Evolutionary conservation across 768 basidiomycete species (phyloP).

Genomic region (Daedalea quercina): DNA sequence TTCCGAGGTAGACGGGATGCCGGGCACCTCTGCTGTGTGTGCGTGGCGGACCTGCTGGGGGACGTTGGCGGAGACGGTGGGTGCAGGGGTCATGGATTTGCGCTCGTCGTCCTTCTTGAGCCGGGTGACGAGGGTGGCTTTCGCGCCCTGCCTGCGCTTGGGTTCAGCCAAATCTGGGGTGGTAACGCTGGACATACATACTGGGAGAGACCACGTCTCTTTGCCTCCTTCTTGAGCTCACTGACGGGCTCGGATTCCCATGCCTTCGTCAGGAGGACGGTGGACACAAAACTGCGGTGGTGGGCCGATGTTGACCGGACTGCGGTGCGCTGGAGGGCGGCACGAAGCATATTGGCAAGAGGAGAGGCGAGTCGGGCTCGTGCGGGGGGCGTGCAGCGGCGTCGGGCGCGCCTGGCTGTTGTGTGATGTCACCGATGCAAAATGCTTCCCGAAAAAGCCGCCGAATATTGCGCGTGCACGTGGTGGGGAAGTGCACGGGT

Average conservation of each 20-base stretch:
- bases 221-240: slow-evolving; percentile 48
- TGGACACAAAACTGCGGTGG: slow-evolving; percentile 39
- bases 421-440: not conserved
- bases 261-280: slow-evolving; percentile 48
- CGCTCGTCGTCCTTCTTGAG: slow-evolving; percentile 44
- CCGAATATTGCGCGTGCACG: not conserved
- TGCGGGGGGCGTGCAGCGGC: not conserved
- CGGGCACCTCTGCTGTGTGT: slow-evolving; percentile 29
- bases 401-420: not conserved
- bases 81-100: slow-evolving; percentile 13
- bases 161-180: slow-evolving; percentile 2
- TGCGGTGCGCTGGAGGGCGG: slow-evolving; percentile 15
- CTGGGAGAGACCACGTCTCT: slow-evolving; percentile 48
- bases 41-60: slow-evolving; percentile 21
- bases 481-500: not conserved
- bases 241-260: slow-evolving; percentile 48
- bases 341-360: slow-evolving; percentile 23
- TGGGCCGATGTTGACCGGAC: slow-evolving; percentile 16
- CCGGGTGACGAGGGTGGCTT: slow-evolving; percentile 46
- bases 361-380: not conserved
- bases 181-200: slow-evolving; percentile 32
- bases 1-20: slow-evolving; percentile 34
- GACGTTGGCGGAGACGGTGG: slow-evolving; percentile 1
- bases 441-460: not conserved
- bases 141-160: slow-evolving; percentile 46